Base-by-base conservation (phyloP, 768 basidiomycete species). In the Naganishia friedmannii region DNA sequence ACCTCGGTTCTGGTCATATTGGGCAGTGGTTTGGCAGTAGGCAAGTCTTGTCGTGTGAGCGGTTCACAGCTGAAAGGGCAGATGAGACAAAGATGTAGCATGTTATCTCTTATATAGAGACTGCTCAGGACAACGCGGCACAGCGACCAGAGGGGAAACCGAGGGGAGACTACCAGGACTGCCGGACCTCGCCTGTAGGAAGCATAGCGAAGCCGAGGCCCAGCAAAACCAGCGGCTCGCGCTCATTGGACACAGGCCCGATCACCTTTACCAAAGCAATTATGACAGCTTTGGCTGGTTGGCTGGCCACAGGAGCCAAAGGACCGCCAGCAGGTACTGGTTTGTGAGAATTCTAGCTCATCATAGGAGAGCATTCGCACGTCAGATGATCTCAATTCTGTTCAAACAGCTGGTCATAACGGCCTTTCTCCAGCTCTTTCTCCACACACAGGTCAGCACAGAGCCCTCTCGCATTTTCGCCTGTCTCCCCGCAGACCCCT, bases 1-100 rank as follows among this genome's bases (percentile, higher is more conserved):
- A 70, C 69, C 48, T 70, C 46, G 60, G 69, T 70, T 51, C 69
- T 60, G 55, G 69, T 70, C 69, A 70, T 70, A 23, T 17, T 70
- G 57, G 28, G 8, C 23, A 37, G n/a, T 21, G 17, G 32, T 23
- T 15, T n/a, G 34, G 12, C 8, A 17, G 34, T 7, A 4, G 34
- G 57, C 32, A 15, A 6, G 15, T 34, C 15, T 55, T 29, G 28
- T 55, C 7, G 6, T 19, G 17, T 2, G 8, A 1, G 17, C 32
- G 32, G 29, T 54, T 34, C 21, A 34, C 19, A 29, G 21, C 21
- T 31, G 54, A 7, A 9, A 55, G 2, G 23, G 32, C 15, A 31
- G 54, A 55, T 2, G 29, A 45, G n/a, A 39, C 21, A n/a, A 57
- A 15, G n/a, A n/a, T n/a, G 34, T 42, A 17, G 15, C 7, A 12